Evolutionary conservation across 2,329 filamentous ascomycete genomes (phyloP), one percentile per base, ranked within the genome.

Genomic region (Zymoseptoria passerinii): DNA sequence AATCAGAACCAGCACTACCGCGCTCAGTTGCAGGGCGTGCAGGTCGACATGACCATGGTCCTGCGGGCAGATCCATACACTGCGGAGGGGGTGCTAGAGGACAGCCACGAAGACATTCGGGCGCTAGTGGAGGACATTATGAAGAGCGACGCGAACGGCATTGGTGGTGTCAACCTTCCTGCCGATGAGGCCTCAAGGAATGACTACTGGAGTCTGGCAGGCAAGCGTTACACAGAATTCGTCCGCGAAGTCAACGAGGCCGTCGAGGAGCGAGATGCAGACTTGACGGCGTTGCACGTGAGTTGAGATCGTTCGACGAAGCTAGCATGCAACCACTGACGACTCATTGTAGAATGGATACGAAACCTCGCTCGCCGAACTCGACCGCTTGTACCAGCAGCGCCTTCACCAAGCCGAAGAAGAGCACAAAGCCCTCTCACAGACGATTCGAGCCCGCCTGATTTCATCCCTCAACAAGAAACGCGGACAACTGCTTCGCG

Each of bases 1-100:
- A 91, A 95, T 70, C 83, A 89, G 64, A 90, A 96, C 73, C 79
- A 83, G 62, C 86, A 90, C 67, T 97, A 95, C 74, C 85, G 92
- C 62, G 89, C 94, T 65, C 90, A 96, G 74, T 82, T 96, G 1
- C 87, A 94, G 68, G 90, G 90, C 65, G 84, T 96, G n/a, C 92
- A 96, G 75, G 86, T 90, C 64, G 92, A 96, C 73, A 91, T 92
- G 75, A 89, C 83, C 59, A 81, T 95, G 51, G 90, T 96, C 65
- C 86, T 90, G 72, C 86, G 89, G 66, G 89, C 94, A 55, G 88
- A 96, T 68, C 88, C 89, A 0, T 95, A 95, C 72, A 61, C 65
- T 35, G 79, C 81, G 55, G 80, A 85, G 61, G 82, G 84, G 60
- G 84, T 89, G 53, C 80, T 96, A 56, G 82, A 82, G 13, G 83